phyloP scores from a whole-genome alignment of 208 protist species.

The Trypanosomatidae sp. region DNA sequence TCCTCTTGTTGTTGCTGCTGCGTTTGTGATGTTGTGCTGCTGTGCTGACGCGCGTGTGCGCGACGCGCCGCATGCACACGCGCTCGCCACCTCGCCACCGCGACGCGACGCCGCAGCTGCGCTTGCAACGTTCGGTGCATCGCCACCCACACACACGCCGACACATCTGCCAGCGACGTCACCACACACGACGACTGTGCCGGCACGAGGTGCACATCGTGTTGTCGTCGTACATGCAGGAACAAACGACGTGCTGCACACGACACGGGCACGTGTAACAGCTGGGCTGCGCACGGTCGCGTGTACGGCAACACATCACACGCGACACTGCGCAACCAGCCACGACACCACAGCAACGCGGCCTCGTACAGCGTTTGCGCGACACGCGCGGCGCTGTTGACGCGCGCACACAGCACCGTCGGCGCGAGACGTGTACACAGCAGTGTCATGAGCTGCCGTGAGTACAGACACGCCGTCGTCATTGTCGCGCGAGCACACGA shows the following conservation, averaged over 20 bases:
- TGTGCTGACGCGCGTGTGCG: too few species aligned
- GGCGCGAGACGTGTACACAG: conserved; percentile 24
- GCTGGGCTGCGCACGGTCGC: not conserved
- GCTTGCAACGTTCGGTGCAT: conserved; percentile 26
- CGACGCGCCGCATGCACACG: not conserved
- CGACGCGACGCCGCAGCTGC: conserved; percentile 6
- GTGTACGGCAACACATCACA: conserved; percentile 1
- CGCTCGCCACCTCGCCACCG: not conserved
- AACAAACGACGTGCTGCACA: not conserved
- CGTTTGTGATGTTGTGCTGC: not conserved
- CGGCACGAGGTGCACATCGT: conserved; percentile 5
- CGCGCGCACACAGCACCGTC: conserved; percentile 24
- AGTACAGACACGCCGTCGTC: too few species aligned
- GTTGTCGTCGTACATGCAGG: not conserved
- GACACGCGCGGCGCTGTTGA: conserved; percentile 34
- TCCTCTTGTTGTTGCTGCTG: not conserved
- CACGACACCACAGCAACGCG: conserved; percentile 29
- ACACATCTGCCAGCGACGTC: conserved; percentile 12
- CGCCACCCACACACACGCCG: conserved; percentile 25
- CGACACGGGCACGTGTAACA: not conserved
- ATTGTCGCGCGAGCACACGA: too few species aligned
- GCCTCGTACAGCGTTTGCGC: conserved; percentile 57
- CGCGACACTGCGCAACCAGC: conserved; percentile 16
- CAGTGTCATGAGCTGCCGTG: conserved; percentile 24
- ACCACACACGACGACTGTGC: conserved; percentile 1